Conservation (phyloP, 2,329 filamentous ascomycete species). For the Phaeosphaeriaceae sp. region DNA sequence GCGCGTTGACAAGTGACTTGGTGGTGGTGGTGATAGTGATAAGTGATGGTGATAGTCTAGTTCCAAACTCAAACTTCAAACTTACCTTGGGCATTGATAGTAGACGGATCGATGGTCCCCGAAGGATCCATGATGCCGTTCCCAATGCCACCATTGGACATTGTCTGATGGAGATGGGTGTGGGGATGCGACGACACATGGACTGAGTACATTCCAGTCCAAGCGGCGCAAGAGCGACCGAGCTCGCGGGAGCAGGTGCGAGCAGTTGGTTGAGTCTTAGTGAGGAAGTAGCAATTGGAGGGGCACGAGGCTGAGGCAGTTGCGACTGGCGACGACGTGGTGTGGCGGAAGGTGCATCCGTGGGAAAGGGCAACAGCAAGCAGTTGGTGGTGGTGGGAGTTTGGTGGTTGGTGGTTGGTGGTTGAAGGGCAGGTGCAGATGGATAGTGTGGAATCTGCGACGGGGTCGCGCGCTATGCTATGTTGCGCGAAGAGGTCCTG, state of each 20-base stretch:
- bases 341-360: slow-evolving; percentile 31
- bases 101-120: slow-evolving; percentile 51
- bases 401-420: neutral
- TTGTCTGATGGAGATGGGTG: slow-evolving; percentile 40
- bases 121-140: slow-evolving; percentile 50
- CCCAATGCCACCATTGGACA: slow-evolving; percentile 49
- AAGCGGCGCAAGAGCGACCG: slow-evolving; percentile 41
- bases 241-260: slow-evolving; percentile 35
- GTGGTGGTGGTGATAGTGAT: slow-evolving; percentile 13
- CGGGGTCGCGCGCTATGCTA: no score
- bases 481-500: no score
- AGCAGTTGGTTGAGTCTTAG: no score
- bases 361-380: no score
- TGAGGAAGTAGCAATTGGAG: no score
- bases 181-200: slow-evolving; percentile 35
- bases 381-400: slow-evolving; percentile 1
- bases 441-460: slow-evolving; percentile 5
- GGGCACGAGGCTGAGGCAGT: slow-evolving; percentile 17
- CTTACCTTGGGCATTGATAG: slow-evolving; percentile 48
- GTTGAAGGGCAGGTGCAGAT: neutral
- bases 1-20: no score
- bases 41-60: no score
- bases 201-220: slow-evolving; percentile 50
- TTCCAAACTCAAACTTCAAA: no score
- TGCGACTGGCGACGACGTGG: slow-evolving; percentile 25